These are phyloP conservation scores for Diversispora epigaea DNA, from an alignment of 192 early-diverging fungal species.

Conservation along the genomic window DNA sequence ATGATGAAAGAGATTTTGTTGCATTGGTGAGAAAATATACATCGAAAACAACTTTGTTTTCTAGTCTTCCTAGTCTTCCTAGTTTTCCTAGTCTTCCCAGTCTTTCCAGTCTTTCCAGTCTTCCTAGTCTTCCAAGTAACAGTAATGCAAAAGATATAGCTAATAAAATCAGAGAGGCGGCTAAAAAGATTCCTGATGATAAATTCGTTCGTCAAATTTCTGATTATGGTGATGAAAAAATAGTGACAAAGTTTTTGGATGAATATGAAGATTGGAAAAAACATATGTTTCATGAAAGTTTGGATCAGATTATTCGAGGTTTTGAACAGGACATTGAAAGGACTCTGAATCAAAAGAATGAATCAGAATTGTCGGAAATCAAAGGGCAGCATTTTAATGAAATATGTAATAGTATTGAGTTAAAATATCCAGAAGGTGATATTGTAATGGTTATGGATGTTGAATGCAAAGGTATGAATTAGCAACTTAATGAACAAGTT, in stretches of 20 bases:
- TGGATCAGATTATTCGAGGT: not conserved
- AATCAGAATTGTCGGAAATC: not conserved
- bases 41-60: too few relatives aligned
- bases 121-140: too few relatives aligned
- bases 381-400: not conserved
- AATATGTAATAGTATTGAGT: slow-evolving; percentile 3
- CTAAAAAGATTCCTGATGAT: not conserved
- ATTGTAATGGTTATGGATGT: not conserved
- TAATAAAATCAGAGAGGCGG: not conserved
- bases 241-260: not conserved
- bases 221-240: not conserved
- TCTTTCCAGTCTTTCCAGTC: too few relatives aligned
- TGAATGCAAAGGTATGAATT: not conserved
- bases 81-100: too few relatives aligned
- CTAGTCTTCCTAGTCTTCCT: too few relatives aligned
- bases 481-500: not conserved
- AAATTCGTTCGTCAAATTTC: not conserved
- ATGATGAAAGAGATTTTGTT: too few relatives aligned
- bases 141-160: not conserved
- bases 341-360: not conserved
- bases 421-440: slow-evolving; percentile 10
- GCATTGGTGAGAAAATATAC: too few relatives aligned
- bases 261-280: slow-evolving; percentile 19
- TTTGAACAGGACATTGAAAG: not conserved
- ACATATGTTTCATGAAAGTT: not conserved